A percentile compares a stretch with the other conserved stretches of the same genome.
These are phyloP conservation scores for Phytophthora pluvialis DNA, from an alignment of 352 stramenopile species.

Conservation along the genomic window DNA sequence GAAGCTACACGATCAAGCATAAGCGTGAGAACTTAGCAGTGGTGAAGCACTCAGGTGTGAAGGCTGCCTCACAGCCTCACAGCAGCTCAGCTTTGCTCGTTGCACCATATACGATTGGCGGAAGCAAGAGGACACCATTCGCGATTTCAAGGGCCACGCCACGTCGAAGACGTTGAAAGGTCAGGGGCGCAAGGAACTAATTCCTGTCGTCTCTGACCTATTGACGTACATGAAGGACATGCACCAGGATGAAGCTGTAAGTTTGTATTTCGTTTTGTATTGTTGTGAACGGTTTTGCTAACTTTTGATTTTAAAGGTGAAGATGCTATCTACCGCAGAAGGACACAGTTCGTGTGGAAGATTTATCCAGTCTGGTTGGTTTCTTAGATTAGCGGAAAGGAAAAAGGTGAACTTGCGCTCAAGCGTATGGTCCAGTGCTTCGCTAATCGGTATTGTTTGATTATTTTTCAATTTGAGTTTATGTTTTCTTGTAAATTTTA, in stretches of 20 bases:
- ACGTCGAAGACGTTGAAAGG: not conserved
- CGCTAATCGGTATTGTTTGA: not conserved
- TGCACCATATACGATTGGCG: too few species aligned
- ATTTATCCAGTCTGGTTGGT: not conserved
- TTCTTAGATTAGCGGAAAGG: too few species aligned
- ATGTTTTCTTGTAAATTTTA: not conserved
- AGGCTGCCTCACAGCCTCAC: too few species aligned
- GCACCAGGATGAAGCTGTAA: too few species aligned
- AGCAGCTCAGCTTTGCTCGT: too few species aligned
- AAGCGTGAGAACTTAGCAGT: too few species aligned
- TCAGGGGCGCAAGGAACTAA: not conserved
- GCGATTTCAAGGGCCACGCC: not conserved
- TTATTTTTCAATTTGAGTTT: not conserved
- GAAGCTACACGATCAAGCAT: too few species aligned
- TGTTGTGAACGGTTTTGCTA: not conserved
- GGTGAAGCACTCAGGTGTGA: too few species aligned
- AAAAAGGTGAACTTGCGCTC: too few species aligned
- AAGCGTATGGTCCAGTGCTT: not conserved
- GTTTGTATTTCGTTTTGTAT: constrained; percentile 1
- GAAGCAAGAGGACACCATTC: too few species aligned
- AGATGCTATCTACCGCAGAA: not conserved
- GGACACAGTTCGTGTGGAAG: not conserved
- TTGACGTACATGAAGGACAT: too few species aligned
- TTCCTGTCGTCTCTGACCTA: not conserved
- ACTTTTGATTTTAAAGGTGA: not conserved